Evolutionary conservation across 1,139 yeast species (phyloP), one percentile per base, ranked within the genome.

Genomic region (Waltiozyma sp.): DNA sequence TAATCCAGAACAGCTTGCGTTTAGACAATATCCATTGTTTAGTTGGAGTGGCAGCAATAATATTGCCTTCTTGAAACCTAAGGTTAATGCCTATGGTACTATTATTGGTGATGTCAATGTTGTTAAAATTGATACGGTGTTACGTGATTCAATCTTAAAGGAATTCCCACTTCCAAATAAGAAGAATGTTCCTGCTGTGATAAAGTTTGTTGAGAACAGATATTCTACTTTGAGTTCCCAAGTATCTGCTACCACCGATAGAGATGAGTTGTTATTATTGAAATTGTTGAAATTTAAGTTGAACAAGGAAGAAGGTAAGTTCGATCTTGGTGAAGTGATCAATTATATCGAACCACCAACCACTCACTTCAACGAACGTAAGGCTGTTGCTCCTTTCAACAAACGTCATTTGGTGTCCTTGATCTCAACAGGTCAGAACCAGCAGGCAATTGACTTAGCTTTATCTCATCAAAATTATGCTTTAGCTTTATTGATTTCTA

Each of bases 21-120:
- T 49, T 14, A 68, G 85, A 45, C 95, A 86, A 58, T 84, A 83
- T 59, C 95, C 95, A 0, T 60, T 88, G 33, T 83, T 87, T 58
- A 68, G 73, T 45, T 88, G 94, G 85, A 74, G 85, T 40, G 63
- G 67, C 35, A 65, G 73, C 6, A 66, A 67, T 11, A 70, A 65
- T 41, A 58, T 73, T 18, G 69, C 70, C 1, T 64, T 66, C 35
- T 66, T 70, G 42, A 54, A 75, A 34, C 79, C 83, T 4, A 31
- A n/a, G 34, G 18, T 10, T 7, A 31, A 31, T 15, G 18, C 34
- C 18, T 31, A 31, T n/a, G 34, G 34, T 16, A 45, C 42, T 10
- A 38, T 50, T 13, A 47, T 53, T 15, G 54, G 56, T 10, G 56
- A 54, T 10, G 48, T 73, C 10, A 59, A 61, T 1, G 49, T 73